Conservation (phyloP, 176 grass and related monocot genomes). For the Musa itinerans region DNA sequence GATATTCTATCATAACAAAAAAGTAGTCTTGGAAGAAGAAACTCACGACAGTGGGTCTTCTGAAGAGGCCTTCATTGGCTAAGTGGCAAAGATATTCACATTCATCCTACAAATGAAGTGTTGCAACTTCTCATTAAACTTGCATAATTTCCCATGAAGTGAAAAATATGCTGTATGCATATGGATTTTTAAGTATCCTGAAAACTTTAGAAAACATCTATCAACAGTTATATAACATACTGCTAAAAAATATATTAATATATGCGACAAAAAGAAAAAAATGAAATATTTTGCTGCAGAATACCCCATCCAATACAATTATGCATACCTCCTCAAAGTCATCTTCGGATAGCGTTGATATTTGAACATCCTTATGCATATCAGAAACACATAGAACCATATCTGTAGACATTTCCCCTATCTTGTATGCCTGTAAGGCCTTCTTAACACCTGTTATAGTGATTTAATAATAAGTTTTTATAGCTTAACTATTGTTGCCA, state of each 20-base stretch:
- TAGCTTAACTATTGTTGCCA: neutral
- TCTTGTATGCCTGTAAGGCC: slow-evolving; percentile 42
- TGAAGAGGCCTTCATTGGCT: slow-evolving; percentile 42
- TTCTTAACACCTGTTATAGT: slow-evolving; percentile 50
- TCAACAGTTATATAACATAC: neutral
- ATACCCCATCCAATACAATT: neutral
- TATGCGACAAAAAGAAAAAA: neutral
- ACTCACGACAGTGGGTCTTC: slow-evolving; percentile 71
- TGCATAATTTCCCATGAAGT: neutral
- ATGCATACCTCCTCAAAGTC: slow-evolving; percentile 60
- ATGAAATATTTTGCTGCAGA: neutral
- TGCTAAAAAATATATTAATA: neutral
- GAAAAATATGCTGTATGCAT: neutral
- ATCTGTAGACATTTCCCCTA: slow-evolving; percentile 46
- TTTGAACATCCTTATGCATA: slow-evolving; percentile 40
- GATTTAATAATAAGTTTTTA: neutral
- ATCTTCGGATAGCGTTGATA: slow-evolving; percentile 51
- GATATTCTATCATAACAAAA: neutral
- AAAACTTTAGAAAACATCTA: neutral
- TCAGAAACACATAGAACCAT: slow-evolving; percentile 51
- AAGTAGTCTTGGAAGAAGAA: slow-evolving; percentile 1
- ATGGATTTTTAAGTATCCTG: neutral
- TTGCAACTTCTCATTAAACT: neutral
- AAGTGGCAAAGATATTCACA: slow-evolving; percentile 48
- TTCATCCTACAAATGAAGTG: slow-evolving; percentile 59